Percentiles rank a stretch among this genome's conserved stretches.
Evolutionary conservation across 2,329 filamentous ascomycete species (phyloP).

Genomic region (Alternaria alternata): DNA sequence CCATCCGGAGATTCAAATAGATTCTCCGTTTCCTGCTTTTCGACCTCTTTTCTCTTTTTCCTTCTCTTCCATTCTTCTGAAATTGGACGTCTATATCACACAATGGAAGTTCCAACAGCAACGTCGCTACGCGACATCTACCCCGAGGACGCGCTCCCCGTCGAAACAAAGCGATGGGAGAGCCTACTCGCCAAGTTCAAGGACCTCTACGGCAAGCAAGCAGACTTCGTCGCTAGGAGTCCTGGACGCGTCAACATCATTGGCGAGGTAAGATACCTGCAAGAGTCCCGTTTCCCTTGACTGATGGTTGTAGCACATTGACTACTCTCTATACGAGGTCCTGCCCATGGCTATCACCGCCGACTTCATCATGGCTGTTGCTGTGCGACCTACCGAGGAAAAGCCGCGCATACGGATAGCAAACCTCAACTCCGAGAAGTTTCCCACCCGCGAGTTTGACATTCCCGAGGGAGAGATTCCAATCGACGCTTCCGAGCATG

Average conservation of each 20-base stretch:
- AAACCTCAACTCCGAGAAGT: constrained; percentile 80
- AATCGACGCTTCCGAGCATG: constrained; percentile 84
- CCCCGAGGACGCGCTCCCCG: constrained; percentile 72
- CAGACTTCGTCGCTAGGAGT: constrained; percentile 86
- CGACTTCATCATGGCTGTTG: constrained; percentile 87
- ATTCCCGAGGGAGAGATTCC: constrained; percentile 66
- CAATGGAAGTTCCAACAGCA: constrained; percentile 73
- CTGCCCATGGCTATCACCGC: constrained; percentile 94
- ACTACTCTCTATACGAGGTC: constrained; percentile 96
- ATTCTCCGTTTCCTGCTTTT: constrained; percentile 8
- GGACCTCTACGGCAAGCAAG: constrained; percentile 70
- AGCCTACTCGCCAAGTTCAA: constrained; percentile 75
- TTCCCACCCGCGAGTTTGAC: constrained; percentile 76
- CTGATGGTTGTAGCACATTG: constrained; percentile 74
- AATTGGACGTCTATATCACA: constrained; percentile 7
- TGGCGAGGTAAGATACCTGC: constrained; percentile 67
- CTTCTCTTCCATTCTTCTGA: not conserved
- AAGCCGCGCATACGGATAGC: constrained; percentile 74
- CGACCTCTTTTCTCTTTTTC: constrained; percentile 8
- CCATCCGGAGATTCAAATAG: constrained; percentile 21
- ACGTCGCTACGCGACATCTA: constrained; percentile 83
- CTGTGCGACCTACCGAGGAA: constrained; percentile 61
- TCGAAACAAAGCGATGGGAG: constrained; percentile 79
- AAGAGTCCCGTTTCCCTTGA: not conserved
- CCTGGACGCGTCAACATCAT: constrained; percentile 98